phyloP scores from a whole-genome alignment of 106 monocot genomes.

The Platanthera guangdongensis region DNA sequence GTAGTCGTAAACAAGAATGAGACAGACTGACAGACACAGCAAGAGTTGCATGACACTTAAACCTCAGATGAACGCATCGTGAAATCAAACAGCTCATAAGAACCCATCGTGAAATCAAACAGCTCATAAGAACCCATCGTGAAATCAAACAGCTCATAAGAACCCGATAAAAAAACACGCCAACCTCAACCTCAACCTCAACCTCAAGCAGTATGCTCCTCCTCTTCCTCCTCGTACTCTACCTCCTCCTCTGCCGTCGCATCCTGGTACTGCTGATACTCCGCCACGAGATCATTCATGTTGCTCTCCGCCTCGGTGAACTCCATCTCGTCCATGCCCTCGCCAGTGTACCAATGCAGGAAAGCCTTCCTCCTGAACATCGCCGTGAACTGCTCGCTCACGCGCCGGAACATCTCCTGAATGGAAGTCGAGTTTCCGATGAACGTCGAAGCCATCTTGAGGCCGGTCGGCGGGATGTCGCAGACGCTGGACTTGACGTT shows the following conservation, averaged over 20 bases:
- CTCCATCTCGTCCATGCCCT: constrained; percentile 56
- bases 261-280: constrained; percentile 59
- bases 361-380: constrained; percentile 51
- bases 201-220: neutral
- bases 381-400: constrained; percentile 51
- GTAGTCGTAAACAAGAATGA: too few species aligned
- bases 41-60: too few species aligned
- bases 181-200: neutral
- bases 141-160: neutral
- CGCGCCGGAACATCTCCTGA: constrained; percentile 62
- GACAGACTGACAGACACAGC: too few species aligned
- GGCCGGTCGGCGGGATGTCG: constrained; percentile 43
- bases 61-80: neutral
- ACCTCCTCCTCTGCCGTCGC: constrained; percentile 36
- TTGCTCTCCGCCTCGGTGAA: constrained; percentile 52
- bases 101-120: neutral
- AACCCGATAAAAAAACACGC: neutral
- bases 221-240: constrained; percentile 29
- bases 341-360: constrained; percentile 53
- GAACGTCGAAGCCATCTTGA: constrained; percentile 47
- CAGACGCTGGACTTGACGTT: constrained; percentile 73
- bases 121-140: neutral
- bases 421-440: constrained; percentile 43
- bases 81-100: neutral
- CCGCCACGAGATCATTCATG: constrained; percentile 49